Conservation (phyloP, 495 filamentous ascomycete genomes). For the Tuber calosporum region DNA sequence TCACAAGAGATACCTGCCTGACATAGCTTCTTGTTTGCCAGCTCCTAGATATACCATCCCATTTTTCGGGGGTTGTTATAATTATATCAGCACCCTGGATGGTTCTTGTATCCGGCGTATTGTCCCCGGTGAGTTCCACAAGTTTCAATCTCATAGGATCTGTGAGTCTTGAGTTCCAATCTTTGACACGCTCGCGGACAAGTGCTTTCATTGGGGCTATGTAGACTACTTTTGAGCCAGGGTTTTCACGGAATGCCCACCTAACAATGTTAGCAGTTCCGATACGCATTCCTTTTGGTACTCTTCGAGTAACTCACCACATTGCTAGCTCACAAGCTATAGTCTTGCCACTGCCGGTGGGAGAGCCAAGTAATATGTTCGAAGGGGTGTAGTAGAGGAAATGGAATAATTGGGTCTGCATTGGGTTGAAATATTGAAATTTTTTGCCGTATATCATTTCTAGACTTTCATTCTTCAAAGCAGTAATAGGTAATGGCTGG, state of each 20-base stretch:
- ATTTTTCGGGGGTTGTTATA: constrained; percentile 97
- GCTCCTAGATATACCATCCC: constrained; percentile 97
- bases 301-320: constrained; percentile 52
- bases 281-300: not conserved
- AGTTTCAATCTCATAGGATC: constrained; percentile 77
- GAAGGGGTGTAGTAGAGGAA: constrained; percentile 81
- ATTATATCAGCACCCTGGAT: constrained; percentile 96
- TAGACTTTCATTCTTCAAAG: constrained; percentile 76
- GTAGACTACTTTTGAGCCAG: constrained; percentile 96
- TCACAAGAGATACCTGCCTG: constrained; percentile 86
- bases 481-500: constrained; percentile 79
- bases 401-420: constrained; percentile 99
- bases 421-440: constrained; percentile 95
- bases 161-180: constrained; percentile 84
- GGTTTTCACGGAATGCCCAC: constrained; percentile 93
- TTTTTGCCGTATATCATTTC: constrained; percentile 82
- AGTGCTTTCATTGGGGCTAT: constrained; percentile 99
- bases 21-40: constrained; percentile 98
- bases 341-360: constrained; percentile 95
- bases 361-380: constrained; percentile 93
- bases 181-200: constrained; percentile 90
- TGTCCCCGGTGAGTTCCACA: constrained; percentile 95
- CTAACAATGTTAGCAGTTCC: not conserved
- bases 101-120: constrained; percentile 90
- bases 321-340: constrained; percentile 95